Base-by-base conservation (phyloP, 1,139 yeast species). In the Taphrina sp. region DNA sequence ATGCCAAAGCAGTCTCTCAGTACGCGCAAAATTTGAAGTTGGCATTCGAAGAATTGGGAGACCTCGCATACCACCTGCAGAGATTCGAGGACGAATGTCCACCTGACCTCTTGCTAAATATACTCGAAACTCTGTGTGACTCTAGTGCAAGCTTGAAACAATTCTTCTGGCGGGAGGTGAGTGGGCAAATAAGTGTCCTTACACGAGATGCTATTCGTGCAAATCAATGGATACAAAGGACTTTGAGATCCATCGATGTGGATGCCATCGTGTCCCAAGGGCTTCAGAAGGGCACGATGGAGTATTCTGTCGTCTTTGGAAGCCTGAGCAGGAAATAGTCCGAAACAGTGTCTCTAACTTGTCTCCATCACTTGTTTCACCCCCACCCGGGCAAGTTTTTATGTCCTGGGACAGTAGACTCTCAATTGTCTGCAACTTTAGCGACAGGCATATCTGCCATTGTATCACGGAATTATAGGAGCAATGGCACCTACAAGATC, bases 131-230 rank as follows among this genome's bases (percentile, higher is more conserved):
- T 10, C 14, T 42, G 4, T 49, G 44, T 49, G 54, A 49, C 20
- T 34, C 44, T 26, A 49, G 54, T 34, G 54, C 54, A 12, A 49
- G 38, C 16, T 22, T 49, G 20, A 42, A 33, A 12, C 54, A 39
- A 19, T 49, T 39, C 34, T 49, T 49, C 24, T 49, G 54, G 54
- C 54, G 54, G 3, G 54, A 49, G 24, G 24, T 49, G n/a, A 42
- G 46, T 19, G 46, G 44, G 20, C 35, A 31, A 14, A 41, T 49
- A 20, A 38, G 46, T n/a, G 8, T 22, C 5, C 24, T 49, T 39
- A 42, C 44, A 3, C 20, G 46, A 31, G 54, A 49, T 19, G 54
- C 54, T 7, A 49, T 28, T n/a, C 20, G 54, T 22, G 28, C 39
- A 3, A 49, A 49, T 33, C 46, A 38, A 29, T 49, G 54, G 54